phyloP scores from a whole-genome alignment of 2,329 filamentous ascomycete species.

The Alternaria burnsii region DNA sequence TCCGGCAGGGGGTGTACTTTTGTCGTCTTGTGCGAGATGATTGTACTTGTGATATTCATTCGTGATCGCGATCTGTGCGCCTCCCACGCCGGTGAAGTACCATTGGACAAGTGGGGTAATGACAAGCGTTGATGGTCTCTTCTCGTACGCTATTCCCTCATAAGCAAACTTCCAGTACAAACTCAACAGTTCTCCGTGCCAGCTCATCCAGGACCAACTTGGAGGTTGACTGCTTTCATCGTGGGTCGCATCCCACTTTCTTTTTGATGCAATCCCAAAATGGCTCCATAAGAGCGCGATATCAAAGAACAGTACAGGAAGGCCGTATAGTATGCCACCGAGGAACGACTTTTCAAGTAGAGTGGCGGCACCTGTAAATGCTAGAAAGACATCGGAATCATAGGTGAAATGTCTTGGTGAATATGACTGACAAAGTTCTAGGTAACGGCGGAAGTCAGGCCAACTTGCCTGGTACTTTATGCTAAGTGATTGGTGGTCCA shows the following conservation, averaged over 20 bases:
- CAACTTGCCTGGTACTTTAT: neutral
- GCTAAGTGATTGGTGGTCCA: neutral
- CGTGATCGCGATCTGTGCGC: neutral
- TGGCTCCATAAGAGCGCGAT: neutral
- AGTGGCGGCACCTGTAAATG: neutral
- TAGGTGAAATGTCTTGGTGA: neutral
- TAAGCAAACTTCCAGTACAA: neutral
- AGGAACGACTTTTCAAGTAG: neutral
- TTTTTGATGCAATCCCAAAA: neutral
- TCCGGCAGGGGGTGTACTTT: neutral
- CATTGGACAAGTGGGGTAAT: neutral
- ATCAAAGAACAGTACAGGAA: neutral
- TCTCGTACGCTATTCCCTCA: neutral
- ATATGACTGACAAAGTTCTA: neutral
- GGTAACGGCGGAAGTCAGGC: neutral
- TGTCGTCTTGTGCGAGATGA: neutral
- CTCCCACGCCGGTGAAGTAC: neutral
- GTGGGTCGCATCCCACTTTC: no score
- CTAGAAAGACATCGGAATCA: neutral
- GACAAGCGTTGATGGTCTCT: neutral
- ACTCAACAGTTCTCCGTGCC: neutral
- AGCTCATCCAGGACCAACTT: neutral
- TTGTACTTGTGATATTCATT: neutral
- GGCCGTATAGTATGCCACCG: neutral
- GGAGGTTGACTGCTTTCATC: neutral